phyloP scores from a whole-genome alignment of 345 rosid genomes.

The Lumnitzera racemosa region DNA sequence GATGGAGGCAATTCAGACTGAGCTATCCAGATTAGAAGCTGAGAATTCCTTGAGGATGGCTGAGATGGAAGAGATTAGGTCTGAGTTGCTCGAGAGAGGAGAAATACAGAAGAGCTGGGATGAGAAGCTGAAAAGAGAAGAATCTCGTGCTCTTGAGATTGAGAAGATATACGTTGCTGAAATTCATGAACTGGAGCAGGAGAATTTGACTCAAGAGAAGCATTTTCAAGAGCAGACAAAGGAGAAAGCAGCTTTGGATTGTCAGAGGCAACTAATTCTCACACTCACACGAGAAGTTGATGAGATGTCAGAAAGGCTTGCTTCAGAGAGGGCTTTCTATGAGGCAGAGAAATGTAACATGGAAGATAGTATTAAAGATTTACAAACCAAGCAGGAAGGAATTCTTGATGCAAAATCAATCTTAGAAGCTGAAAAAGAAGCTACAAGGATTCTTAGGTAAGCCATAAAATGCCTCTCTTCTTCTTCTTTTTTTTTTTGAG shows the following conservation, averaged over 20 bases:
- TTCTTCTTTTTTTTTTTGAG: neutral
- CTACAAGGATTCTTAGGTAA: constrained; percentile 75
- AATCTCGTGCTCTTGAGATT: constrained; percentile 31
- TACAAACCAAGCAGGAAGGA: constrained; percentile 43
- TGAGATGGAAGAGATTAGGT: constrained; percentile 55
- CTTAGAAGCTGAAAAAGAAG: constrained; percentile 75
- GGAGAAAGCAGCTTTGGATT: constrained; percentile 76
- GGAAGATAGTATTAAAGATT: constrained; percentile 30
- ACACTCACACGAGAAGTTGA: constrained; percentile 58
- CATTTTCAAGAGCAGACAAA: constrained; percentile 37
- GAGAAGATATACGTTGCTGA: constrained; percentile 33
- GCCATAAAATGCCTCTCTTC: no score
- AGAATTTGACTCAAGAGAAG: constrained; percentile 37
- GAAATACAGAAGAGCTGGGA: constrained; percentile 62
- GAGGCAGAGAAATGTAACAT: constrained; percentile 37
- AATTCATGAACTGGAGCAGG: constrained; percentile 52
- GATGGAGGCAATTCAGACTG: constrained; percentile 47
- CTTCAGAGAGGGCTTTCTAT: constrained; percentile 41
- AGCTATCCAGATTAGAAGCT: constrained; percentile 54
- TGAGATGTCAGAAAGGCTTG: constrained; percentile 66
- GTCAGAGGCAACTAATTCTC: constrained; percentile 67
- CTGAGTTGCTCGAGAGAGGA: constrained; percentile 53
- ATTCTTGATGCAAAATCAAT: constrained; percentile 56
- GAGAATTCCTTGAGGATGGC: constrained; percentile 41
- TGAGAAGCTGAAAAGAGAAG: constrained; percentile 54